Evolutionary conservation across 2,329 filamentous ascomycete genomes (phyloP), one percentile per base, ranked within the genome.

Genomic region (Cadophora gregata): DNA sequence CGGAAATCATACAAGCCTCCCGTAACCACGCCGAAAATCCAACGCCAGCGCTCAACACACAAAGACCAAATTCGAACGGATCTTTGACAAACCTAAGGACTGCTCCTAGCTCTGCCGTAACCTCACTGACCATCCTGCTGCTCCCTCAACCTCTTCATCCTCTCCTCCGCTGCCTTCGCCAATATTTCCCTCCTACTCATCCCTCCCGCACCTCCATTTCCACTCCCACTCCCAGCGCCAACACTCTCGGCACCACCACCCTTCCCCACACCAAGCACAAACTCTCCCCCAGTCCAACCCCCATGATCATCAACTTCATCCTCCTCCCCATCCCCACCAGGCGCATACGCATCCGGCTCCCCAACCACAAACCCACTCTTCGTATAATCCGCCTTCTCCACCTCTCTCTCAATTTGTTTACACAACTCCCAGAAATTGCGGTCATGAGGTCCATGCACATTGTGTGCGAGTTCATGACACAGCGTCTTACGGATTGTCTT

Each of bases 381-480:
- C 75, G 84, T 90, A 89, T 92, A 97, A 81, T 97, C 93, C 19
- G 86, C 91, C 59, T 81, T 82, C 65, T 91, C 90, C 3, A 97
- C 95, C 81, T 97, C 95, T 60, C 85, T 84, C 82, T 98, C 94
- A 75, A 97, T 96, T 81, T 90, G 85, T 72, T 89, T 89, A 72
- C 92, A 97, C 74, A 99, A 78, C 62, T 93, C 87, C 95, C 96
- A 98, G 76, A 99, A 99, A 56, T 91, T 81, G 21, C 88, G 83
- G 78, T 98, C 93, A 78, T 99, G 96, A 0, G 91, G 88, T 0
- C 91, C 84, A 80, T 91, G 90, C 10, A 97, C 92, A 74, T 97
- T 97, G 79, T 99, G 96, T 71, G 94, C 90, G 21, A 99, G 83
- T 81, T 99, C 96, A 80, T 99, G 96, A 76, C 95, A 98, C 14